A percentile compares a stretch with the other conserved stretches of the same genome.
phyloP scores from a whole-genome alignment of 2,329 filamentous ascomycete genomes.

The Penicillium hesseltinei region DNA sequence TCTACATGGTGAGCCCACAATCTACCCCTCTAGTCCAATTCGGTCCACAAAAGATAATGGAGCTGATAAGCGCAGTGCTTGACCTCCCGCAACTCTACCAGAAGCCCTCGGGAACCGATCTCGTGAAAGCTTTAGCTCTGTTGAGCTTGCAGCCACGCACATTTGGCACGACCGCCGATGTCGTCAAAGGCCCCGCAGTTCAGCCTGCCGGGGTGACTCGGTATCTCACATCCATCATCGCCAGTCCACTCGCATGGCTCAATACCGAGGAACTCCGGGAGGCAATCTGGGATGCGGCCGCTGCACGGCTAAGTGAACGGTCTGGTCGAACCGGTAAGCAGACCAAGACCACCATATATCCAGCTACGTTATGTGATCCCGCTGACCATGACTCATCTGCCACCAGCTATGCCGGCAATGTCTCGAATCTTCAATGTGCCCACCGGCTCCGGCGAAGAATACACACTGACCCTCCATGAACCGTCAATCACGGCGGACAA shows the following conservation, averaged over 20 bases:
- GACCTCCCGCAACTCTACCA: conserved; percentile 83
- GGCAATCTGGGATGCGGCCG: conserved; percentile 69
- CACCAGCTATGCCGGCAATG: conserved; percentile 60
- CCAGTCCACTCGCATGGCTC: conserved; percentile 47
- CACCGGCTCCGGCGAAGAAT: conserved; percentile 40
- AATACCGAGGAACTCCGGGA: conserved; percentile 45
- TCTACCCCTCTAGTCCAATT: conserved; percentile 15
- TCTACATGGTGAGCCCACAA: conserved; percentile 36
- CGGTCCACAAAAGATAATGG: conserved; percentile 23
- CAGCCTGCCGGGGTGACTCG: conserved; percentile 42
- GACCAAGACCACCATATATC: not conserved
- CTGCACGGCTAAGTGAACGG: conserved; percentile 75
- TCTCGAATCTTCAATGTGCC: conserved; percentile 61
- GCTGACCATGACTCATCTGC: conserved; percentile 13
- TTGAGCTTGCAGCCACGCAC: conserved; percentile 64
- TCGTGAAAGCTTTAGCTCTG: conserved; percentile 65
- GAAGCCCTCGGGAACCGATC: conserved; percentile 63
- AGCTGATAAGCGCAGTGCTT: conserved; percentile 52
- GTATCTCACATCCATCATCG: conserved; percentile 49
- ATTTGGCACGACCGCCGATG: conserved; percentile 34
- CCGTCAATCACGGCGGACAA: conserved; percentile 85
- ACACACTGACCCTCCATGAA: conserved; percentile 74
- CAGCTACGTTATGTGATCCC: not conserved
- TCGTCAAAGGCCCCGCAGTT: conserved; percentile 32
- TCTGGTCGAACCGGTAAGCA: conserved; percentile 69